Evolutionary conservation across 1,284 basidiomycete genomes (phyloP), one percentile per base, ranked within the genome.

Genomic region (Leccinum glutinopallens): DNA sequence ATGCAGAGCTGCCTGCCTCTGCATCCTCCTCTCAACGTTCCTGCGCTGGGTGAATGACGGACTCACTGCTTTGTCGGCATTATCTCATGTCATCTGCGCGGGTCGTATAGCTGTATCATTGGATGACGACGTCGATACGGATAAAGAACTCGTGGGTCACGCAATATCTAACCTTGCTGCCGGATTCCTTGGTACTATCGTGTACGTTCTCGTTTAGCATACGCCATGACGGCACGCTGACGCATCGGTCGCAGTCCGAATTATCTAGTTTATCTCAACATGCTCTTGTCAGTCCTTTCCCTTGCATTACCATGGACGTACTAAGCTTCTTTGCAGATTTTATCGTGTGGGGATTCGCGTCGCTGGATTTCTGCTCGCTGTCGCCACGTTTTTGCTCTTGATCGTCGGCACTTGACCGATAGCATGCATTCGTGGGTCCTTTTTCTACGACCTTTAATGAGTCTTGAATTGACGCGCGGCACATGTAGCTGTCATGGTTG

Each of bases 11-110:
- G 33, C 33, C 33, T 33, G 33, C 33, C 33, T 33, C 33, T 35
- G 12, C 97, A 98, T 75, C 96, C 97, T 10, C 95, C 94, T 49
- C 80, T 97, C 61, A 97, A 97, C 69, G 93, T 98, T 2, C 97
- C 97, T 3, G 95, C 96, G 6, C 81, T 99, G 10, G 91, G 95
- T 84, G 69, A 61, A 81, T 69, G 58, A 56, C 9, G 5, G 41
- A 15, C 43, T 15, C 25, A 29, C 25, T 29, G 4, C 25, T 59
- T 3, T 35, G 2, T 2, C 2, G 4, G 8, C 5, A 19, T 58
- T 5, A 12, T 15, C 17, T 66, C 15, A 17, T 22, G 32, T 19
- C 33, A 15, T 55, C 8, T 32, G 13, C 12, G 51, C 25, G 13
- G 25, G 25, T 57, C 19, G 22, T 22, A 43, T 60, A 91, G 91